These are phyloP conservation scores for Fusarium beomiforme DNA, from an alignment of 2,329 filamentous ascomycete genomes.

Conservation along the genomic window DNA sequence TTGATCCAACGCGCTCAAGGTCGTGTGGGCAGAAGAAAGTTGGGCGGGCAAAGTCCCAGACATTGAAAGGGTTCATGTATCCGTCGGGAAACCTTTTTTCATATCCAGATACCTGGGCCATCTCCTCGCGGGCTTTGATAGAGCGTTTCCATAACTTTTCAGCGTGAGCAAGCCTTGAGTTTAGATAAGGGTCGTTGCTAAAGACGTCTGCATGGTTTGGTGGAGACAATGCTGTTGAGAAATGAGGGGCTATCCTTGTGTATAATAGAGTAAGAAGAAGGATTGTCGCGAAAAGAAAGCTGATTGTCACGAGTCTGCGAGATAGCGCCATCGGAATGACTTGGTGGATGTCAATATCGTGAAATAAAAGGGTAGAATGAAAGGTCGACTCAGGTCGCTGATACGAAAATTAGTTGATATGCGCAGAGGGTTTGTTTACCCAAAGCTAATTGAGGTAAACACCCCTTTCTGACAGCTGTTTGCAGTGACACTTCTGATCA, in stretches of 20 bases:
- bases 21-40: neutral
- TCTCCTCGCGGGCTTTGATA: neutral
- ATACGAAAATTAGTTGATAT: rapidly evolving
- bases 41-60: constrained; percentile 1
- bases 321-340: neutral
- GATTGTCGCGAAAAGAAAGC: neutral
- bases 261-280: neutral
- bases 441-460: neutral
- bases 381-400: neutral
- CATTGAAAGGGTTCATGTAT: neutral
- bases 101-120: neutral
- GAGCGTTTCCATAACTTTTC: neutral
- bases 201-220: neutral
- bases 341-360: neutral
- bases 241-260: neutral
- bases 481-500: too few relatives aligned
- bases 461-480: neutral
- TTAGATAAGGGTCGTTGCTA: neutral
- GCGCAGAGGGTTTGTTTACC: rapidly evolving
- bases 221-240: rapidly evolving
- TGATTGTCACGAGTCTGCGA: neutral
- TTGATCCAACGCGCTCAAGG: neutral
- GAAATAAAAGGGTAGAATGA: rapidly evolving
- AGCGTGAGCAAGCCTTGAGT: neutral
- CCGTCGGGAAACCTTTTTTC: neutral